These are phyloP conservation scores for Piromyces finnis DNA, from an alignment of 192 early-diverging fungal genomes.

Conservation along the genomic window DNA sequence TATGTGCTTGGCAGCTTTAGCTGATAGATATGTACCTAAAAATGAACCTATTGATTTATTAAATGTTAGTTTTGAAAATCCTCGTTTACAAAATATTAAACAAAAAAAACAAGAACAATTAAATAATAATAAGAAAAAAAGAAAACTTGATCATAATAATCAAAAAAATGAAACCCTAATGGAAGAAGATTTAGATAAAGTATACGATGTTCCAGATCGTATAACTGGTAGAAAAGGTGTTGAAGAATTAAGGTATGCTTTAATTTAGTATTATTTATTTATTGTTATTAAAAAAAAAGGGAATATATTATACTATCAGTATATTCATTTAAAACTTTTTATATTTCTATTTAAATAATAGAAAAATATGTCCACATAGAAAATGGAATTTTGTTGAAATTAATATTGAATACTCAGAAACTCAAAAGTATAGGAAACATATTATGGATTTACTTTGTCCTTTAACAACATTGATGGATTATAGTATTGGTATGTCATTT, in stretches of 20 bases:
- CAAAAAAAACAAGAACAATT: constrained; percentile 2
- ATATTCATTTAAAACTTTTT: not conserved
- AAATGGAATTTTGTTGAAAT: constrained; percentile 80
- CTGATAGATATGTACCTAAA: constrained; percentile 44
- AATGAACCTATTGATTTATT: constrained; percentile 73
- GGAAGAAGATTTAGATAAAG: constrained; percentile 1
- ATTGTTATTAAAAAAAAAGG: too few species aligned
- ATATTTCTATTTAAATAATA: not conserved
- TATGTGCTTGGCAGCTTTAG: constrained; percentile 67
- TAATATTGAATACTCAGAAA: constrained; percentile 63
- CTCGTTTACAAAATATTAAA: constrained; percentile 32
- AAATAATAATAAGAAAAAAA: constrained; percentile 6
- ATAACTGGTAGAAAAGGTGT: constrained; percentile 42
- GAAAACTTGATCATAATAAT: not conserved
- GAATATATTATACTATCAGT: not conserved
- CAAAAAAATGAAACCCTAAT: not conserved
- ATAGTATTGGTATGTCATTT: constrained; percentile 88
- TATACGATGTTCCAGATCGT: constrained; percentile 71
- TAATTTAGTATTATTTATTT: too few species aligned
- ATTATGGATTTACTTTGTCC: constrained; percentile 64
- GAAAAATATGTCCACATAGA: constrained; percentile 38
- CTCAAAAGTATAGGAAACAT: constrained; percentile 20
- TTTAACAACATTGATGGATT: constrained; percentile 80
- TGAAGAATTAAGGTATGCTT: constrained; percentile 17
- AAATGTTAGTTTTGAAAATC: constrained; percentile 94